Conservation (phyloP, 495 filamentous ascomycete genomes). For the Annulohypoxylon bovei region DNA sequence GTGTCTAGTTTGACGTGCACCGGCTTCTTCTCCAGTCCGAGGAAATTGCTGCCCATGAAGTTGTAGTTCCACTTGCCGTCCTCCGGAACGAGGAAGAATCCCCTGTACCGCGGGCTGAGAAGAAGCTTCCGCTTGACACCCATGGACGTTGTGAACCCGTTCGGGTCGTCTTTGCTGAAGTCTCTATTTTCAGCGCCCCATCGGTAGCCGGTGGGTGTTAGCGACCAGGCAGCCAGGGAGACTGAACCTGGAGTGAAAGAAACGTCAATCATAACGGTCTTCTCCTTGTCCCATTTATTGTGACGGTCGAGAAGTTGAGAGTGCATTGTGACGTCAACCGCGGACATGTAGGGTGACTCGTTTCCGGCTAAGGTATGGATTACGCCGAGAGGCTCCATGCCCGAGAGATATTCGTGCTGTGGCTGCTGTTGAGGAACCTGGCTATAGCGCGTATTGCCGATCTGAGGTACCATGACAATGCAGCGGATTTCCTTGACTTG, state of each 20-base stretch:
- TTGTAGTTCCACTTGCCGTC: conserved; percentile 95
- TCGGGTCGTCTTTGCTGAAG: conserved; percentile 85
- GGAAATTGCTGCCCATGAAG: conserved; percentile 93
- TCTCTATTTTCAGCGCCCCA: conserved; percentile 99
- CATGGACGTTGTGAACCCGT: conserved; percentile 91
- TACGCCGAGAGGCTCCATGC: conserved; percentile 90
- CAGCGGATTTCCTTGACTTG: conserved; percentile 96
- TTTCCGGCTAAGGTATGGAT: conserved; percentile 97
- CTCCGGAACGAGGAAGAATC: conserved; percentile 96
- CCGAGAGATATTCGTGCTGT: conserved; percentile 89
- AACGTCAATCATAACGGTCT: conserved; percentile 91
- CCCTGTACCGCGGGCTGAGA: conserved; percentile 89
- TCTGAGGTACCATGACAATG: conserved; percentile 97
- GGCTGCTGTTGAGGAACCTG: conserved; percentile 92
- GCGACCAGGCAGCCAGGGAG: conserved; percentile 89
- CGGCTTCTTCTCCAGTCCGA: conserved; percentile 85
- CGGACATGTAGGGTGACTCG: conserved; percentile 95
- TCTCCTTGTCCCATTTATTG: conserved; percentile 87
- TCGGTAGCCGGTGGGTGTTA: conserved; percentile 91
- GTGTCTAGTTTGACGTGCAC: conserved; percentile 94
- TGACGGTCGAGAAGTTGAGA: conserved; percentile 87
- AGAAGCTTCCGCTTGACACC: conserved; percentile 95
- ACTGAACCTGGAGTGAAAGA: conserved; percentile 99
- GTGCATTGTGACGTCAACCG: conserved; percentile 93
- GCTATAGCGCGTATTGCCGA: conserved; percentile 90